A percentile compares a stretch with the other conserved stretches of the same genome.
phyloP scores from a whole-genome alignment of 306 rosid species.

The Quercus agrifolia region DNA sequence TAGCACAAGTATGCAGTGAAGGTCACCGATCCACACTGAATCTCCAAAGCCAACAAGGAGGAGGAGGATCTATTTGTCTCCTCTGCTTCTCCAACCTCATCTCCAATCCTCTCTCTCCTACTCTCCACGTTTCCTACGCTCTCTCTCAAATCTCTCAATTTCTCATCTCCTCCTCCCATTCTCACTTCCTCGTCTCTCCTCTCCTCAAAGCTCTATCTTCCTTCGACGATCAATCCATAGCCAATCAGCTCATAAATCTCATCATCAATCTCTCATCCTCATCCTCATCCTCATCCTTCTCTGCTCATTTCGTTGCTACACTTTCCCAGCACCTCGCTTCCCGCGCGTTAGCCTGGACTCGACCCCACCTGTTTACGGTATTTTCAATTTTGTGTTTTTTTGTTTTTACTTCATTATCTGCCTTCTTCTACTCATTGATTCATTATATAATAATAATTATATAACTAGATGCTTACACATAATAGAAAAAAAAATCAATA shows the following conservation, averaged over 20 bases:
- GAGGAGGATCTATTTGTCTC: slow-evolving; percentile 83
- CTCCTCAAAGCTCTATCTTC: slow-evolving; percentile 60
- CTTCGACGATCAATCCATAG: slow-evolving; percentile 67
- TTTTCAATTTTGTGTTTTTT: too few relatives aligned
- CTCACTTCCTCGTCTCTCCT: slow-evolving; percentile 73
- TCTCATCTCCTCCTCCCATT: slow-evolving; percentile 70
- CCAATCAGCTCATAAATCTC: slow-evolving; percentile 51
- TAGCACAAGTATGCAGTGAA: slow-evolving; percentile 43
- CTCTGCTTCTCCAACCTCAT: slow-evolving; percentile 83
- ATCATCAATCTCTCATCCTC: slow-evolving; percentile 39
- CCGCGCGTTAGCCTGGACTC: slow-evolving; percentile 65
- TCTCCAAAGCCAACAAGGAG: slow-evolving; percentile 64
- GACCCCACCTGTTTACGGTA: slow-evolving; percentile 66
- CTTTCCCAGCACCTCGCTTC: slow-evolving; percentile 58
- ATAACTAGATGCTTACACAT: too few relatives aligned
- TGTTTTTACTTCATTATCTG: too few relatives aligned
- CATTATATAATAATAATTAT: too few relatives aligned
- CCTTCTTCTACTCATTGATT: too few relatives aligned
- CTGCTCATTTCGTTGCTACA: slow-evolving; percentile 44
- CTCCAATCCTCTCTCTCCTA: slow-evolving; percentile 73
- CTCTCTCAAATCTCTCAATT: slow-evolving; percentile 72
- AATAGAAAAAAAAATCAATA: too few relatives aligned
- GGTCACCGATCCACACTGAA: slow-evolving; percentile 78
- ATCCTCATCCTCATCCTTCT: slow-evolving; percentile 30
- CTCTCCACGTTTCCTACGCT: slow-evolving; percentile 82